Base-by-base conservation (phyloP, 176 grass and related monocot genomes). In the Eragrostis curvula region DNA sequence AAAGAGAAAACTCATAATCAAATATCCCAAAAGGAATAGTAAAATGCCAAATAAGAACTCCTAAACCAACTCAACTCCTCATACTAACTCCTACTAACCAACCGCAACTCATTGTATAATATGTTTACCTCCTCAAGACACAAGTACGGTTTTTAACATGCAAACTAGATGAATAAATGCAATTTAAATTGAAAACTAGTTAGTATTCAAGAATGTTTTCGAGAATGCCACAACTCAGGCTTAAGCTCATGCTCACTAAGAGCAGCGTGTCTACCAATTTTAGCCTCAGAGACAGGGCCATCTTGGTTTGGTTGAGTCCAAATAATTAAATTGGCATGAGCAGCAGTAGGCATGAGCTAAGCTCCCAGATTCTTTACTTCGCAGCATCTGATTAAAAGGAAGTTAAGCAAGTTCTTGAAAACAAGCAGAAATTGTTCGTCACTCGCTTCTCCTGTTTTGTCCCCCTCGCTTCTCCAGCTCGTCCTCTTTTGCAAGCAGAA, bases 211-310 rank as follows among this genome's bases (percentile, higher is more conserved):
- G 32, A 51, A 51, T 51, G 49, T 17, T 51, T 79, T 68, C 77
- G 62, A 79, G 77, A 79, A 79, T 79, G 77, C 77, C 30, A 9
- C 77, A 61, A 79, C 61, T 66, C 43, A 61, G 77, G 67, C 61
- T 79, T 17, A 28, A 79, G 77, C 77, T 66, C 62, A n/a, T 65
- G 44, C 77, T 79, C 48, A 23, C 27, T 51, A 66, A n/a, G 47
- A 79, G 77, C 61, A 79, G 77, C 3, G 77, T 79, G 77, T 79
- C 61, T 79, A 79, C 77, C 62, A 79, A 67, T 79, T 79, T 79
- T n/a, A n/a, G n/a, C n/a, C n/a, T n/a, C n/a, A n/a, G n/a, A n/a
- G n/a, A n/a, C n/a, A n/a, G n/a, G n/a, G n/a, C n/a, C n/a, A n/a
- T n/a, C n/a, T n/a, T n/a, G n/a, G n/a, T n/a, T n/a, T n/a, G n/a